Conservation (phyloP, 2,329 filamentous ascomycete species). For the Exophiala mesophila region DNA sequence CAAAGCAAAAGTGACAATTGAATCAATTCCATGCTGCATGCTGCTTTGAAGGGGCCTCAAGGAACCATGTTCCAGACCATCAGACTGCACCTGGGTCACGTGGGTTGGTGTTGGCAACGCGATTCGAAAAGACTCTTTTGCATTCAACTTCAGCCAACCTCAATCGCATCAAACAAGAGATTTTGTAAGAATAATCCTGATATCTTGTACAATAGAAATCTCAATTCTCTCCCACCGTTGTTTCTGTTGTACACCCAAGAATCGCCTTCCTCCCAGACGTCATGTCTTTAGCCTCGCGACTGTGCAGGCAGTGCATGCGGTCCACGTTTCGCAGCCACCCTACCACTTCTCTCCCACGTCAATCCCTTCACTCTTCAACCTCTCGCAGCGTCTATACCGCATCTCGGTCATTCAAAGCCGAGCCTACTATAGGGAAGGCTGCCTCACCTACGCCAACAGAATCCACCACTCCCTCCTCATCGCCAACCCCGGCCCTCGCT, state of each 20-base stretch:
- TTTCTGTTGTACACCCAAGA: background rate
- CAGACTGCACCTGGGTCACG: conserved; percentile 15
- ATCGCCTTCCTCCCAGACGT: background rate
- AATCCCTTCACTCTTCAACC: background rate
- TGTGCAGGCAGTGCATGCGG: background rate
- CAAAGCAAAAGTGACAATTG: too few species aligned
- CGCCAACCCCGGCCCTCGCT: conserved; percentile 8
- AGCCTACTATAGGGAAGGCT: background rate
- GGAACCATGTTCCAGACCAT: too few species aligned
- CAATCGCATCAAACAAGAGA: too few species aligned
- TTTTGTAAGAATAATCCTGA: too few species aligned
- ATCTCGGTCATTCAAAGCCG: background rate
- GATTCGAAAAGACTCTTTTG: too few species aligned
- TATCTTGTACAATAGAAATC: background rate
- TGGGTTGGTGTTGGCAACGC: conserved; percentile 17
- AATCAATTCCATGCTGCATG: too few species aligned
- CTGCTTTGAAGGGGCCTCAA: too few species aligned
- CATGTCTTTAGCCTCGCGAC: background rate
- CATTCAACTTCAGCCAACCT: too few species aligned
- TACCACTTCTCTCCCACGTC: too few species aligned
- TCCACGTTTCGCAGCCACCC: background rate
- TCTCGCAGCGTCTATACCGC: background rate
- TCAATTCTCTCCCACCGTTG: too few species aligned
- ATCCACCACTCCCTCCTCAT: conserved; percentile 29
- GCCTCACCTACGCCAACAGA: background rate